Base-by-base conservation (phyloP, 2,329 filamentous ascomycete species). In the Emericellopsis atlantica region DNA sequence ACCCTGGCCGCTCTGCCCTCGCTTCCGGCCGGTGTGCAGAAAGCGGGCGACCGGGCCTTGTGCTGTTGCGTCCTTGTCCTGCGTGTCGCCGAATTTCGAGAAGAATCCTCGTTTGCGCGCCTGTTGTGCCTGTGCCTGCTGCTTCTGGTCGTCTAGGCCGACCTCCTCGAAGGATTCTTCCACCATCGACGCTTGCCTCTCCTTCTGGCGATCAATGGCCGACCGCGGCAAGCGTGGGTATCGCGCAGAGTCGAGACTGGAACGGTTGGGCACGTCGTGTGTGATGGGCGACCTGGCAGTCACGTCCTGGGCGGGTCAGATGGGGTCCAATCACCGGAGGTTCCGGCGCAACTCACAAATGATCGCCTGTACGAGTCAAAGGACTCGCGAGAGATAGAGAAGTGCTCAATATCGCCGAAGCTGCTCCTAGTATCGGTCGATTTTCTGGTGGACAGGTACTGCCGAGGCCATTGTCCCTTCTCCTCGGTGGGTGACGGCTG, bases 341-440 rank as follows among this genome's bases (percentile, higher is more conserved):
- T 32, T 6, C 6, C 12, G 36, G 11, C 10, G 7, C 22, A 24
- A 44, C 82, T 51, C 74, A 95, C 90, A 67, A 96, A 96, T 48
- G 89, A 95, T 53, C 92, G 79, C 47, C 92, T 75, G 64, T 96
- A 96, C 4, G 89, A 95, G 59, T 96, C 92, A 55, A 96, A 96
- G 2, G 89, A 95, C 64, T 96, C 92, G 53, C 90, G 77, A 32
- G 89, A 95, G 58, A 96, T 96, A 47, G 84, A 87, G 58, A 96
- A 96, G 12, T 84, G 88, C 57, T 96, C 90, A 51, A 88, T 89
- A 46, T 94, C 87, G 52, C 80, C 79, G 44, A 85, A 67, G 51
- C 82, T 76, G 55, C 73, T 78, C 42, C 64, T 63, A 26, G 66
- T 72, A 48, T 76, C 71, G 48, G 65, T 69, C 5, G 76, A 79